Evolutionary conservation across 352 stramenopile genomes (phyloP).

Genomic region (Pelagophyceae sp.): DNA sequence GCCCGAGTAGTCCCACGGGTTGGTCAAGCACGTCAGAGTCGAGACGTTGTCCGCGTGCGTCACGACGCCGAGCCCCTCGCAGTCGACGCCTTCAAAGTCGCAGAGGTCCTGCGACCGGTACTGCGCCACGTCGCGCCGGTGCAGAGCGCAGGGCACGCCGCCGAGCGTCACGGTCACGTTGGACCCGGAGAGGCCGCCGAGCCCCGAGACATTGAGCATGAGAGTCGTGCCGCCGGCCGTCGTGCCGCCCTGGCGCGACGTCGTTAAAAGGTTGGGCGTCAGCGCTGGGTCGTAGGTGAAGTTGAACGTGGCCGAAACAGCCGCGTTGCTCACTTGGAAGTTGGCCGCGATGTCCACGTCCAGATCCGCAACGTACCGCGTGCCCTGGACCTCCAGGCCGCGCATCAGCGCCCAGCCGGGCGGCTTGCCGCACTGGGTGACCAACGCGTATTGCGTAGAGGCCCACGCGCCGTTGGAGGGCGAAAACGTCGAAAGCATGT

Average conservation of each 20-base stretch:
- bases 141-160: slow-evolving; percentile 20
- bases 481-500: neutral
- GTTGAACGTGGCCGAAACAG: slow-evolving; percentile 5
- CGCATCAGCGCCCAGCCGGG: neutral
- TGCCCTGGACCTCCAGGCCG: neutral
- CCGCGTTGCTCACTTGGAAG: neutral
- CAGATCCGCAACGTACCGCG: neutral
- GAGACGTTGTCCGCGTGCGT: neutral
- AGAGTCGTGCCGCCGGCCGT: slow-evolving; percentile 27
- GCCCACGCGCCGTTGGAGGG: neutral
- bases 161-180: slow-evolving; percentile 22
- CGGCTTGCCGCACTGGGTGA: neutral
- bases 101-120: slow-evolving; percentile 27
- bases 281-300: slow-evolving; percentile 25
- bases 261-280: neutral
- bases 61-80: slow-evolving; percentile 15
- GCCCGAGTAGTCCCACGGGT: slow-evolving; percentile 26
- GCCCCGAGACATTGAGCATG: slow-evolving; percentile 18
- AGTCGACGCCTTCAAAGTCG: slow-evolving; percentile 27
- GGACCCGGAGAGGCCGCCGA: neutral
- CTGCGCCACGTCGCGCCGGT: slow-evolving; percentile 1
- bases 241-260: slow-evolving; percentile 21
- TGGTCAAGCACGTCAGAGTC: slow-evolving; percentile 25
- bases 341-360: neutral
- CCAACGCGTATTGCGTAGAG: neutral